A percentile compares a stretch with the other conserved stretches of the same genome.
Conservation (phyloP, 306 rosid genomes). For the Heteromeles arbutifolia region DNA sequence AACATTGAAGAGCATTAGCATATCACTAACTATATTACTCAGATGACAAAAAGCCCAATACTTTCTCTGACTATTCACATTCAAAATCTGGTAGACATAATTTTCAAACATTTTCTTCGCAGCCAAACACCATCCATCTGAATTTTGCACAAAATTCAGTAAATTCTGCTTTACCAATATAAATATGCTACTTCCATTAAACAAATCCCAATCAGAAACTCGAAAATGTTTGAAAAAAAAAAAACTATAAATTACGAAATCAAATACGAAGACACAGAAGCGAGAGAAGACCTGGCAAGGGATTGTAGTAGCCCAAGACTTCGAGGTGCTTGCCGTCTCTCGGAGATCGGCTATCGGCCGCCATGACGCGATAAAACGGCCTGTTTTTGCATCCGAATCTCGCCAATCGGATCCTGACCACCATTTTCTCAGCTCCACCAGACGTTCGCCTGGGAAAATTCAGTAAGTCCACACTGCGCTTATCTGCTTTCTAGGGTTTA, state of each 20-base stretch:
- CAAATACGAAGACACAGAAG: not conserved
- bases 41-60: not conserved
- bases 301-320: slow-evolving; percentile 81
- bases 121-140: not conserved
- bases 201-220: not conserved
- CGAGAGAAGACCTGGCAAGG: slow-evolving; percentile 57
- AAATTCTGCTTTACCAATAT: not conserved
- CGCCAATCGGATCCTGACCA: slow-evolving; percentile 76
- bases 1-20: slow-evolving; percentile 4
- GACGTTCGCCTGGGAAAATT: not conserved
- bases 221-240: not conserved
- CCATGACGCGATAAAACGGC: slow-evolving; percentile 87
- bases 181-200: not conserved
- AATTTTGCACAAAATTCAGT: not conserved
- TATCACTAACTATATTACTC: not conserved
- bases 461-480: not conserved
- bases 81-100: not conserved
- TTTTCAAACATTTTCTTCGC: not conserved
- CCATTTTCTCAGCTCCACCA: slow-evolving; percentile 35
- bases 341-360: slow-evolving; percentile 87
- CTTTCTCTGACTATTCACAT: not conserved
- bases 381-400: slow-evolving; percentile 82
- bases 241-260: not conserved
- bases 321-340: slow-evolving; percentile 94
- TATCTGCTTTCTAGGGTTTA: slow-evolving; percentile 2